Evolutionary conservation across 2,329 filamentous ascomycete species (phyloP), one percentile per base, ranked within the genome.

Genomic region (Penicillium brasilianum): DNA sequence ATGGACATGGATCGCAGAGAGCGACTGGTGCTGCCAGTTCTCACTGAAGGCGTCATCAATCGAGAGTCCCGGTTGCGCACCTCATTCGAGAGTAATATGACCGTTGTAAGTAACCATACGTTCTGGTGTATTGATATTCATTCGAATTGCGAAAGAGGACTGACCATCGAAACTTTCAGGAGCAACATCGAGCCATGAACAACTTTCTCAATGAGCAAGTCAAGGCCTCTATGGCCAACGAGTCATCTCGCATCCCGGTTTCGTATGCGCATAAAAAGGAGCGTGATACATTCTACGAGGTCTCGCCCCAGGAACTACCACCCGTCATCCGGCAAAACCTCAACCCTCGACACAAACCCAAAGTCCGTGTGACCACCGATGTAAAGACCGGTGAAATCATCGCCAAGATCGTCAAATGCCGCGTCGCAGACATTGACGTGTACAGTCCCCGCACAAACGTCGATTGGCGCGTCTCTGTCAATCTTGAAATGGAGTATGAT

Each of bases 401-500:
- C 11, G 89, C 88, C 61, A 93, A 91, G 75, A 97, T 99, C 70
- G 88, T 99, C 77, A 99, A 99, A 81, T 88, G 89, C 28, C 88
- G 93, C n/a, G 84, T 98, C 14, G 88, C 87, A 28, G 93, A 99
- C 74, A 80, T 97, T n/a, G 90, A 97, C 70, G 85, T 99, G 18
- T 89, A 90, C 77, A 90, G 92, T 68, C 94, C 95, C 0, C 81
- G 82, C 53, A 86, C 85, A 9, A 86, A 87, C 3, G 91, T 97
- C 71, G 95, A 99, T 77, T 97, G 93, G 78, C 91, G 95, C 11
- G 89, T 99, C 68, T 96, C 92, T 70, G 88, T 99, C 72, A 98
- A 97, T 73, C 85, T 99, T 2, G 96, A 99, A 86, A 93, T 96
- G 86, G 85, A 89, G 57, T 96, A 89, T 81, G 85, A 92, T 3